Base-by-base conservation (phyloP, 352 stramenopile species). In the Detonula confervacea region DNA sequence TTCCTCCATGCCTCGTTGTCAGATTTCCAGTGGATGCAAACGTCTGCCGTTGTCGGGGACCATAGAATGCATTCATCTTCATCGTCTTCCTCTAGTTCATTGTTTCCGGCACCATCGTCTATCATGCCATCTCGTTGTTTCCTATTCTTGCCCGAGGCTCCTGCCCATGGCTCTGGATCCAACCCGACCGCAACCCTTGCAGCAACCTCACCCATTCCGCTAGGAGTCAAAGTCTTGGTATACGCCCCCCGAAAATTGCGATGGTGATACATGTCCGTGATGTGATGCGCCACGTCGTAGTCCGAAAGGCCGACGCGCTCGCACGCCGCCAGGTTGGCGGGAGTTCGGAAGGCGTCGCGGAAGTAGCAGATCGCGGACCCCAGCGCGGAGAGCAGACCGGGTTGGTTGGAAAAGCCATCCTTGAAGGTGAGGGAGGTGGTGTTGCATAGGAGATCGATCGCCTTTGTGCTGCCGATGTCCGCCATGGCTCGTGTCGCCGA, bases 261-360 rank as follows among this genome's bases (percentile, higher is more conserved):
- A 63, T 72, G 63, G n/a, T 72, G 63, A 42, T 54, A 63, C 63
- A 72, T 63, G 30, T 72, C 63, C 2, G 51, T 63, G 8, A 60
- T 63, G 35, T 63, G 47, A 29, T 72, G 47, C 20, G 63, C 63
- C 5, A 72, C 44, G 0, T 27, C 33, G 37, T 72, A 72, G 46
- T 67, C 59, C 18, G 30, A 52, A 20, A 67, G 22, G 11, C 59
- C 59, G 0, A 67, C 37, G 1, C 59, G 33, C 46, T 67, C 59
- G 42, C 59, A 67, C 25, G 59, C 35, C 11, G 59, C 59, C 16
- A 67, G 35, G n/a, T 52, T 55, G 18, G 30, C 16, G 16, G 24
- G 25, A 16, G 46, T 72, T 39, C 63, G 63, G n/a, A 63, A 72
- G 22, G 47, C 63, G 35, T 72, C 63, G 8, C 63, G 63, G 14